These are phyloP conservation scores for Myxozyma neglecta DNA, from an alignment of 805 yeast species.

Conservation along the genomic window DNA sequence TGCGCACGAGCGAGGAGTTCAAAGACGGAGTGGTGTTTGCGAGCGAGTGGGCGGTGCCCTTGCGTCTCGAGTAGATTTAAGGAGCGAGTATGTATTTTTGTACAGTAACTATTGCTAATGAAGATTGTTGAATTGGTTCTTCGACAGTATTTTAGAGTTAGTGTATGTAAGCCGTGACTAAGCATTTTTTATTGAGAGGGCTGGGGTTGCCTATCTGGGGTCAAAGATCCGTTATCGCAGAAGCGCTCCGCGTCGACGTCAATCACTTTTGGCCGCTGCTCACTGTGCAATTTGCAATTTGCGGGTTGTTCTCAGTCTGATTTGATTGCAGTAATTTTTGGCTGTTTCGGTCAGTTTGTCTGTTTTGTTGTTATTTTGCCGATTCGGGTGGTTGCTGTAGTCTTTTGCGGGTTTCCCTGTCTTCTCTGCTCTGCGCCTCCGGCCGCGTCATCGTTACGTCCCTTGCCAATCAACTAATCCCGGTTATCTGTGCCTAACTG, in stretches of 20 bases:
- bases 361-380: background rate
- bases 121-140: too few species aligned
- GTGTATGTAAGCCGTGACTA: background rate
- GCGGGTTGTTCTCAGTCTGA: too few species aligned
- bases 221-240: conserved; percentile 6
- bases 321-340: background rate
- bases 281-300: too few species aligned
- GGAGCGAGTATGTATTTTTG: background rate
- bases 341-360: background rate
- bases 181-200: background rate
- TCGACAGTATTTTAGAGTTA: background rate
- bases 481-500: background rate
- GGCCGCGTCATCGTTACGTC: background rate
- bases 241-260: conserved; percentile 4
- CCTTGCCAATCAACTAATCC: background rate
- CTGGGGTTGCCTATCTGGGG: conserved; percentile 1
- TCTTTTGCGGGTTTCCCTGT: background rate
- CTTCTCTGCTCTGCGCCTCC: background rate
- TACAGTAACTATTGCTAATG: too few species aligned
- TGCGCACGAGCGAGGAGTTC: conserved; percentile 17
- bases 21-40: conserved; percentile 28
- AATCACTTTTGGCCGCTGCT: too few species aligned
- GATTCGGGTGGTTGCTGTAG: background rate
- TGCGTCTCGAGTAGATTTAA: conserved; percentile 11
- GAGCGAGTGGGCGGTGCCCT: conserved; percentile 27